Percentiles rank a stretch among this genome's conserved stretches.
Conservation (phyloP, 208 protist genomes). For the Lotmaria passim region DNA sequence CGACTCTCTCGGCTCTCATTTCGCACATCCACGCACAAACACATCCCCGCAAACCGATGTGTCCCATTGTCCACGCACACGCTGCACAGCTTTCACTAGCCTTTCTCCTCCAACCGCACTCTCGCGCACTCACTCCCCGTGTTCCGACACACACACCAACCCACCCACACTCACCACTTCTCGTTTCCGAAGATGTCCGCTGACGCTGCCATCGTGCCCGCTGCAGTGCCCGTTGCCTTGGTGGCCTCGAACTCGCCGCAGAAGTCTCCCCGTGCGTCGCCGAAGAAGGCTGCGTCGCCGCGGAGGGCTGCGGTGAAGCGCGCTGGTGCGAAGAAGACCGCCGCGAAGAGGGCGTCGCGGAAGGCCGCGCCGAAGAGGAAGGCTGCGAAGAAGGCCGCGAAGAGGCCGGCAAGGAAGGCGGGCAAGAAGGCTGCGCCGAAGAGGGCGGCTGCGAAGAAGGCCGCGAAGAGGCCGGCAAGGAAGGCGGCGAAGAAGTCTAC, state of each 20-base stretch:
- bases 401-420: slow-evolving; percentile 22
- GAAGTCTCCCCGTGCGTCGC: slow-evolving; percentile 29
- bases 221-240: slow-evolving; percentile 10
- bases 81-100: slow-evolving; percentile 20
- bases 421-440: slow-evolving; percentile 27
- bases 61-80: background rate
- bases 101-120: background rate
- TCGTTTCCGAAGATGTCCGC: slow-evolving; percentile 25
- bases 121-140: background rate
- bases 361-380: slow-evolving; percentile 43
- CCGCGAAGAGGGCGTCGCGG: slow-evolving; percentile 38
- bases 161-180: too few species aligned
- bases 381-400: slow-evolving; percentile 22
- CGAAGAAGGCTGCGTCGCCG: slow-evolving; percentile 29
- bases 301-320: slow-evolving; percentile 45
- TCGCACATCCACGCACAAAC: background rate
- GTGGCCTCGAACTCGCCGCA: slow-evolving; percentile 16
- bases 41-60: too few species aligned
- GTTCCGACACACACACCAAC: background rate
- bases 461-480: background rate
- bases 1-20: background rate
- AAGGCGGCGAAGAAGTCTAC: slow-evolving; percentile 3
- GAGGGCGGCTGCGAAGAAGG: slow-evolving; percentile 11
- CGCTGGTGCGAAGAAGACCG: slow-evolving; percentile 23
- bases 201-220: slow-evolving; percentile 12